Evolutionary conservation across 257 asterid genomes (phyloP), one percentile per base, ranked within the genome.

Genomic region (Thymus mandschuricus): DNA sequence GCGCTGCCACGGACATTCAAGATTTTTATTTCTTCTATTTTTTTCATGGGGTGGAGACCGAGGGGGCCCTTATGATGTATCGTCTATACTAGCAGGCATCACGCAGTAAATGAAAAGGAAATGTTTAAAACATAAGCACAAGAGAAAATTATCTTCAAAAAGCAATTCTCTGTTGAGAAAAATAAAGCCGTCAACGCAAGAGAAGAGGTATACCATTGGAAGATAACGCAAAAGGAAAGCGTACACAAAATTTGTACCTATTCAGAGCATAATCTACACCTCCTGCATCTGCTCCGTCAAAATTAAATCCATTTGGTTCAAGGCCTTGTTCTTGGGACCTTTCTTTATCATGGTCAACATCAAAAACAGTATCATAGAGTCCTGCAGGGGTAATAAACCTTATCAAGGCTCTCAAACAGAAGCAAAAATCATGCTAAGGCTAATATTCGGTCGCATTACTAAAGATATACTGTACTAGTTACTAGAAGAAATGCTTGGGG

Each of bases 201-300:
- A 2, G 27, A 9, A 28, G 4, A 31, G 33, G 45, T 45, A 60
- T 60, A 35, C 12, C 9, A 60, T 30, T 11, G 35, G 38, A 72
- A 72, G 58, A 51, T 60, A 29, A 29, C 28, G 12, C 56, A 38
- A 1, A 45, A 45, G 60, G 31, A 51, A 68, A 67, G 51, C 44
- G 51, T 48, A 11, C 12, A 34, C 28, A 21, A 54, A 30, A 55
- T 49, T 65, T 75, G 76, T 82, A 90, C 99, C 99, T 88, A 74
- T 95, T 88, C 55, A 92, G 91, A 72, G 98, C 98, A 82, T 92
- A 89, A 82, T 95, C 99, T 46, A 95, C 94, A 29, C 99, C 99
- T 51, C 86, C 90, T 46, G 88, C 87, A 86, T 95, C 98, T 41
- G 98, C 98, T 58, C 98, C 98, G 52, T 95, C 98, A 68, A 95